phyloP scores from a whole-genome alignment of 495 filamentous ascomycete species.

The Talaromyces borbonicus region DNA sequence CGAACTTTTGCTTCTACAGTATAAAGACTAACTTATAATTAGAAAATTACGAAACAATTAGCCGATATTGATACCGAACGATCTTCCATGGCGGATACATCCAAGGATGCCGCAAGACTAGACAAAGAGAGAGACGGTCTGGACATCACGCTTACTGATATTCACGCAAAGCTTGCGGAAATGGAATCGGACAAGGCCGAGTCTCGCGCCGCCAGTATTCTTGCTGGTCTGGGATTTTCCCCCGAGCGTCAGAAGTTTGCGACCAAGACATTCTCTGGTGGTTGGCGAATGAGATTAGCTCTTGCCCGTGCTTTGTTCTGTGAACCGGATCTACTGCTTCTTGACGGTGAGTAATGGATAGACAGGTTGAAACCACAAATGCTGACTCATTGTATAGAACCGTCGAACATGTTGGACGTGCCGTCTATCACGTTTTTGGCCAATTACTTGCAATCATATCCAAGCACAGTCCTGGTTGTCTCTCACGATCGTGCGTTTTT shows the following conservation, averaged over 20 bases:
- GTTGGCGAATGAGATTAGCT: slow-evolving; percentile 98
- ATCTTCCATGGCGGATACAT: slow-evolving; percentile 72
- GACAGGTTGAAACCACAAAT: not conserved
- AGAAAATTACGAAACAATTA: slow-evolving; percentile 80
- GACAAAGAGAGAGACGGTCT: slow-evolving; percentile 83
- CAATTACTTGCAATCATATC: slow-evolving; percentile 89
- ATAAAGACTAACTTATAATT: not conserved
- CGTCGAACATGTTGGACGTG: slow-evolving; percentile 99
- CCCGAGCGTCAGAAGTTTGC: slow-evolving; percentile 83
- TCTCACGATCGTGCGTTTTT: slow-evolving; percentile 98
- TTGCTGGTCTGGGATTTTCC: slow-evolving; percentile 96
- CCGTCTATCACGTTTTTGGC: slow-evolving; percentile 99
- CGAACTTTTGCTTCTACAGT: not conserved
- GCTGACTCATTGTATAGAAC: slow-evolving; percentile 47
- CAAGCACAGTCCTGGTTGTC: slow-evolving; percentile 91
- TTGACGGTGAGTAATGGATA: slow-evolving; percentile 50
- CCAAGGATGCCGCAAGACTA: slow-evolving; percentile 69
- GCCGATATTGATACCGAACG: slow-evolving; percentile 71
- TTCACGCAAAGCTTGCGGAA: slow-evolving; percentile 85
- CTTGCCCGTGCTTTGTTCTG: slow-evolving; percentile 94
- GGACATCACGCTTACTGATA: slow-evolving; percentile 79
- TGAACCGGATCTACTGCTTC: slow-evolving; percentile 90
- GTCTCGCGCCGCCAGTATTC: slow-evolving; percentile 85
- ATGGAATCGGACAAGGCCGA: slow-evolving; percentile 99
- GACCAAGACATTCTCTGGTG: slow-evolving; percentile 97